A percentile compares a stretch with the other conserved stretches of the same genome.
Conservation (phyloP, 2,329 filamentous ascomycete genomes). For the Davidsoniella virescens region DNA sequence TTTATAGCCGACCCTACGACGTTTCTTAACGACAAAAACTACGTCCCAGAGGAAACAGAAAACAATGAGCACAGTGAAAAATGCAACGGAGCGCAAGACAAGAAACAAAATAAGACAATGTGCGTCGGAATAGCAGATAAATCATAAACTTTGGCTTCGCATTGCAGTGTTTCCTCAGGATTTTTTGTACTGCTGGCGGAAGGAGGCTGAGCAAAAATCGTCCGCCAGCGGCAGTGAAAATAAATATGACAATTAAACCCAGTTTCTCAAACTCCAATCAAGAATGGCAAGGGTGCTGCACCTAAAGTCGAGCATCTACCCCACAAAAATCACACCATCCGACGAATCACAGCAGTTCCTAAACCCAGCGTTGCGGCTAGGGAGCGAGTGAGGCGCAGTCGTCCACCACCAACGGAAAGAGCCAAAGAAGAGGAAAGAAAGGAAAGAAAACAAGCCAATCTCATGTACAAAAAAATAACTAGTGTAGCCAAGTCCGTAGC, state of each 20-base stretch:
- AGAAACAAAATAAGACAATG: too few relatives aligned
- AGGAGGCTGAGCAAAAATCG: background rate
- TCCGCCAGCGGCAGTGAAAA: background rate
- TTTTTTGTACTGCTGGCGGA: too few relatives aligned
- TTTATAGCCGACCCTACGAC: too few relatives aligned
- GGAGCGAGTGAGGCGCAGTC: conserved; percentile 6
- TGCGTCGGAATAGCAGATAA: too few relatives aligned
- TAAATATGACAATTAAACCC: background rate
- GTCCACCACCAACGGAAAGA: conserved; percentile 3
- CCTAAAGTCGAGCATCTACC: background rate
- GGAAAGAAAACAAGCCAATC: background rate
- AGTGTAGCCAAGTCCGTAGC: too few relatives aligned
- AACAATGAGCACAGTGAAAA: too few relatives aligned
- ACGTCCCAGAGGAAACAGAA: too few relatives aligned
- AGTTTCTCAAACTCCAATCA: background rate
- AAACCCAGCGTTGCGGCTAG: background rate
- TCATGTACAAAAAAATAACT: too few relatives aligned
- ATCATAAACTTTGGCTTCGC: too few relatives aligned
- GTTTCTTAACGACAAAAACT: too few relatives aligned
- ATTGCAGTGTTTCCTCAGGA: too few relatives aligned
- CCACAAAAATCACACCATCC: background rate
- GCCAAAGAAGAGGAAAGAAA: background rate
- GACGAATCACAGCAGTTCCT: background rate
- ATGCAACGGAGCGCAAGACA: too few relatives aligned
- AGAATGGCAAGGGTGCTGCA: background rate